Evolutionary conservation across 73 alveolate species (phyloP), one percentile per base, ranked within the genome.

Genomic region (Paramecium tetraurelia): DNA sequence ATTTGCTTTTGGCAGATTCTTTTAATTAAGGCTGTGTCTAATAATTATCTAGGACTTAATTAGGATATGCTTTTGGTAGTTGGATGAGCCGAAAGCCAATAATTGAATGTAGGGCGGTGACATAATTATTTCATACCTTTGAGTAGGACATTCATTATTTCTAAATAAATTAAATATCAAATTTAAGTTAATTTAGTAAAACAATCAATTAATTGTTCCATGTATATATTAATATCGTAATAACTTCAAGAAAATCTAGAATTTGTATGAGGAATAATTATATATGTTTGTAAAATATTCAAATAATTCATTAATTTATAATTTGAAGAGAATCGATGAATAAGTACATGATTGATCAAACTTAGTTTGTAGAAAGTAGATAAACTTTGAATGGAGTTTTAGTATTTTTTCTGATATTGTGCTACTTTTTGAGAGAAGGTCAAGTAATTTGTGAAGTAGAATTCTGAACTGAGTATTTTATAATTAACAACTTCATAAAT

Each of bases 1-100:
- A 89, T 89, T 41, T 27, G 76, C 16, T 80, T 80, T 48, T 75
- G 68, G n/a, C 58, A 38, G 20, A 75, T 38, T 75, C 46, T 75
- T 41, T 75, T 75, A 41, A 75, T 75, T 18, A 63, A 63, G 16
- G 84, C 84, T 33, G 84, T 63, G 27, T 63, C 84, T 63, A 63
- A 63, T 27, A 63, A 63, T 63, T 63, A 63, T 63, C 84, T 63
- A 5, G 41, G 50, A 27, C 29, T 31, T 24, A 63, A 33, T 63
- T 33, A 31, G 27, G 84, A 63, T 63, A 63, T 63, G 84, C 84
- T 63, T 63, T 24, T 63, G 41, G 46, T 33, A 12, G 84, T 63
- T 31, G 84, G 84, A 63, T 63, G 84, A 5, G 84, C 27, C 3
- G 1, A 4, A 27, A 63, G 84, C 84, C 84, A 63, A 63, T 63